These are phyloP conservation scores for Cyberlindnera petersonii DNA, from an alignment of 805 yeast species.

Conservation along the genomic window DNA sequence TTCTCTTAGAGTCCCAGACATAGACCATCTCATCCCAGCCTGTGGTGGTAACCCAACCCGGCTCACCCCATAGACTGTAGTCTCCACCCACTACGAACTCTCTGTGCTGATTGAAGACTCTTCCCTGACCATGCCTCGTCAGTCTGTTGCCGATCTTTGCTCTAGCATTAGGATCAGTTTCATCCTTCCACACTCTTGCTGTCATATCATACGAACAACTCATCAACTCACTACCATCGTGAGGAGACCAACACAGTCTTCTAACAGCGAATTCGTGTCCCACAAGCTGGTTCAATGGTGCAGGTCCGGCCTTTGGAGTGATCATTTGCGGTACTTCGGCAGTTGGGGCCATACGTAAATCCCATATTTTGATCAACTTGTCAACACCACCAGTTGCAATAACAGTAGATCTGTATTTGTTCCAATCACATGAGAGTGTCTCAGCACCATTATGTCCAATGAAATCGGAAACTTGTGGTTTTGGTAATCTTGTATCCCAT, in stretches of 20 bases:
- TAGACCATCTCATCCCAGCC: slow-evolving; percentile 97
- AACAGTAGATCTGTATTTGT: slow-evolving; percentile 76
- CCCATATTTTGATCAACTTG: slow-evolving; percentile 82
- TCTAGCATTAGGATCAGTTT: slow-evolving; percentile 53
- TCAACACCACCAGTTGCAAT: slow-evolving; percentile 94
- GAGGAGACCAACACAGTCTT: slow-evolving; percentile 86
- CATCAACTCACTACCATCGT: slow-evolving; percentile 61
- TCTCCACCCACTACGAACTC: slow-evolving; percentile 94
- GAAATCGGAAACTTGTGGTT: slow-evolving; percentile 53
- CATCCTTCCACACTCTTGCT: slow-evolving; percentile 79
- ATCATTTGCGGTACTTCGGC: slow-evolving; percentile 32
- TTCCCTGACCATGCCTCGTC: slow-evolving; percentile 47
- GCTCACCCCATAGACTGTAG: slow-evolving; percentile 95
- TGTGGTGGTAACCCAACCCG: slow-evolving; percentile 91
- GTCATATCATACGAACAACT: slow-evolving; percentile 93
- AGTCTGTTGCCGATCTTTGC: slow-evolving; percentile 44
- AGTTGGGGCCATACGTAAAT: slow-evolving; percentile 61
- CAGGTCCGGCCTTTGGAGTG: slow-evolving; percentile 46
- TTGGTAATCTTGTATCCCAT: slow-evolving; percentile 76
- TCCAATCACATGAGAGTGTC: slow-evolving; percentile 79
- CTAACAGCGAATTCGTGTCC: slow-evolving; percentile 92
- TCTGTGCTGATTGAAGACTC: slow-evolving; percentile 62
- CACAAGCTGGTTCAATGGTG: slow-evolving; percentile 69
- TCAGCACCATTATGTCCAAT: slow-evolving; percentile 81
- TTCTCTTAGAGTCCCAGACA: slow-evolving; percentile 71